Conservation (phyloP, 2,329 filamentous ascomycete species). For the Graphiopsis chlorocephala region DNA sequence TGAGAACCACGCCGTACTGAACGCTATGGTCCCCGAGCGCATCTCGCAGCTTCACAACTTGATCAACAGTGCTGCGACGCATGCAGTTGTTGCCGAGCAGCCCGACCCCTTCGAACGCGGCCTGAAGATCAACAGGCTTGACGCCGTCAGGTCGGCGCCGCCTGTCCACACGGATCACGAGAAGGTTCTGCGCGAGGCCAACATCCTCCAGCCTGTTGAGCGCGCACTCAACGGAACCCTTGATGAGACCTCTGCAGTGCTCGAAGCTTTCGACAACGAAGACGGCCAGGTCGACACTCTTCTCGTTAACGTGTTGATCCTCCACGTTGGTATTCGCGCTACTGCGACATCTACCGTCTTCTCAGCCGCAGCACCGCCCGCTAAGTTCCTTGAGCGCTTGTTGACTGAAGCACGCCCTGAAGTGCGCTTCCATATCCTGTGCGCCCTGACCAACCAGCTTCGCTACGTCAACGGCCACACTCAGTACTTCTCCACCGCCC, state of each 20-base stretch:
- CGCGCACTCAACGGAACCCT: conserved; percentile 53
- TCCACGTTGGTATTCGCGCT: conserved; percentile 75
- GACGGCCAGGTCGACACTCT: conserved; percentile 43
- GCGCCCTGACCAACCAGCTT: conserved; percentile 85
- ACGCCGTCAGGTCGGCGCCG: conserved; percentile 69
- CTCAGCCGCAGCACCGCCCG: conserved; percentile 62
- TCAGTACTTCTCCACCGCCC: conserved; percentile 83
- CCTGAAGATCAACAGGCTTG: conserved; percentile 71
- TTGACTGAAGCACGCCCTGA: conserved; percentile 72
- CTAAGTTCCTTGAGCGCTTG: conserved; percentile 71
- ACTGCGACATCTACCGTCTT: conserved; percentile 63
- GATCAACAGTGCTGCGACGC: conserved; percentile 76
- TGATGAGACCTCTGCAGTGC: conserved; percentile 73
- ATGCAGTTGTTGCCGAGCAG: conserved; percentile 63
- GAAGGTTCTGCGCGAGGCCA: conserved; percentile 48
- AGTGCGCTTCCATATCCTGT: conserved; percentile 78
- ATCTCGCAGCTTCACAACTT: conserved; percentile 87
- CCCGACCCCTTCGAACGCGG: conserved; percentile 71
- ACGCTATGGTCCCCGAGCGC: conserved; percentile 75
- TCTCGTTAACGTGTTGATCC: conserved; percentile 77
- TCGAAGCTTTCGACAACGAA: conserved; percentile 65
- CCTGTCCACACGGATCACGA: conserved; percentile 62
- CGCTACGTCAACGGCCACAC: conserved; percentile 87
- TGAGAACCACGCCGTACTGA: conserved; percentile 79
- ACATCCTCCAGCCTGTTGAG: conserved; percentile 55